phyloP scores from a whole-genome alignment of 176 grass and related monocot species.

The Rhynchospora breviuscula region DNA sequence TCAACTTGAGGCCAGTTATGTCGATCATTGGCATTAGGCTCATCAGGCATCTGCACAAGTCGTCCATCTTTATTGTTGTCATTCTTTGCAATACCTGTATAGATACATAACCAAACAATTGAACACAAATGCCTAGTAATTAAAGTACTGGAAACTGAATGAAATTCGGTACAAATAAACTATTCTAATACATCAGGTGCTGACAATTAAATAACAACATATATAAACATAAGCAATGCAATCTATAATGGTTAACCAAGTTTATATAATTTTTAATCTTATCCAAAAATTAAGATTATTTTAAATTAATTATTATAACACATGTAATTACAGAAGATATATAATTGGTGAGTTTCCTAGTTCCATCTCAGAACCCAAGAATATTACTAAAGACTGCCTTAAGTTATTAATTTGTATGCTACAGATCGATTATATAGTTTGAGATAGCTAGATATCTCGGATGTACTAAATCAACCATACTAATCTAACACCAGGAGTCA shows the following conservation, averaged over 20 bases:
- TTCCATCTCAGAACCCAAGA: no score
- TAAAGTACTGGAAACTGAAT: neutral
- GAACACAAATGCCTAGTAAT: neutral
- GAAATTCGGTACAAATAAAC: neutral
- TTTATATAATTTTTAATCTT: neutral
- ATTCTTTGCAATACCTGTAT: constrained; percentile 49
- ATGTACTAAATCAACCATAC: no score
- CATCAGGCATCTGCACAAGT: constrained; percentile 31
- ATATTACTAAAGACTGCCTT: no score
- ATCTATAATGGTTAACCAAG: neutral
- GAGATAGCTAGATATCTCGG: neutral
- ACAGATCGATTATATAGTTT: neutral
- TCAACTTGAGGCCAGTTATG: constrained; percentile 20
- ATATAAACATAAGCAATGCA: neutral
- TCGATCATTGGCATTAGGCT: constrained; percentile 44
- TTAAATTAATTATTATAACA: neutral
- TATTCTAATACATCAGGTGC: neutral
- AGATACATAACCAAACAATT: neutral
- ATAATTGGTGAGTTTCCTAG: no score
- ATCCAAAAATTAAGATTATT: neutral
- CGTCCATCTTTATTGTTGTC: constrained; percentile 16
- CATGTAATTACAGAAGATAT: no score
- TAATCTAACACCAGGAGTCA: no score
- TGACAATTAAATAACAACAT: neutral
- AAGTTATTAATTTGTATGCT: no score